These are phyloP conservation scores for Dryadomyces quercivorus DNA, from an alignment of 2,329 filamentous ascomycete genomes.

Conservation along the genomic window DNA sequence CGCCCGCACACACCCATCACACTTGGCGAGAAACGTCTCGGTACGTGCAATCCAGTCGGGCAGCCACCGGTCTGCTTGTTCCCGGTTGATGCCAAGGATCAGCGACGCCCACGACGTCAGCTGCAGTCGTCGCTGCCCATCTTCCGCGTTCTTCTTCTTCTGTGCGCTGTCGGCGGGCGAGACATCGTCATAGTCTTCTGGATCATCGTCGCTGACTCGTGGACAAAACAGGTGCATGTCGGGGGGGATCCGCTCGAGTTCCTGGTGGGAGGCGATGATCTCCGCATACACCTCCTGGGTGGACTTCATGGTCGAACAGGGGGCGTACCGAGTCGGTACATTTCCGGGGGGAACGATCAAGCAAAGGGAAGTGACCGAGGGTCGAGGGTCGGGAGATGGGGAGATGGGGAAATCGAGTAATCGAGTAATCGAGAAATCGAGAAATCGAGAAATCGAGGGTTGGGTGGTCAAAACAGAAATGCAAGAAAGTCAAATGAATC, in stretches of 20 bases:
- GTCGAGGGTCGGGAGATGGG: too few relatives aligned
- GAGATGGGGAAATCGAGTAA: too few relatives aligned
- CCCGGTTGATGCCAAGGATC: conserved; percentile 53
- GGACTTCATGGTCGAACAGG: conserved; percentile 20
- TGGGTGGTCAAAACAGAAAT: neutral
- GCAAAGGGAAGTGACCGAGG: too few relatives aligned
- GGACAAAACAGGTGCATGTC: conserved; percentile 58
- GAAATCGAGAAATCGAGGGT: neutral
- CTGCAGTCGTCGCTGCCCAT: conserved; percentile 43
- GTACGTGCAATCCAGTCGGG: conserved; percentile 45
- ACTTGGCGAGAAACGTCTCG: conserved; percentile 46
- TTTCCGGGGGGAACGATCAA: neutral
- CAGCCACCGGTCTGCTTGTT: conserved; percentile 46
- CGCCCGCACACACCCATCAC: conserved; percentile 58
- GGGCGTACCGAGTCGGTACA: neutral
- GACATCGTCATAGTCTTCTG: conserved; percentile 49
- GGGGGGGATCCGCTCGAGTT: conserved; percentile 29
- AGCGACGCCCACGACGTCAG: conserved; percentile 56
- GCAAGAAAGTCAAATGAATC: neutral
- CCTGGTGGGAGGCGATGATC: conserved; percentile 29
- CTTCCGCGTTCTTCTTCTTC: conserved; percentile 38
- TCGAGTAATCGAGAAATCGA: neutral
- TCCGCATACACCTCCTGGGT: conserved; percentile 23
- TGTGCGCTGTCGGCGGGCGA: conserved; percentile 36
- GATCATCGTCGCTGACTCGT: conserved; percentile 48